These are phyloP conservation scores for Phytophthora meadii DNA, from an alignment of 352 stramenopile genomes.

Conservation along the genomic window DNA sequence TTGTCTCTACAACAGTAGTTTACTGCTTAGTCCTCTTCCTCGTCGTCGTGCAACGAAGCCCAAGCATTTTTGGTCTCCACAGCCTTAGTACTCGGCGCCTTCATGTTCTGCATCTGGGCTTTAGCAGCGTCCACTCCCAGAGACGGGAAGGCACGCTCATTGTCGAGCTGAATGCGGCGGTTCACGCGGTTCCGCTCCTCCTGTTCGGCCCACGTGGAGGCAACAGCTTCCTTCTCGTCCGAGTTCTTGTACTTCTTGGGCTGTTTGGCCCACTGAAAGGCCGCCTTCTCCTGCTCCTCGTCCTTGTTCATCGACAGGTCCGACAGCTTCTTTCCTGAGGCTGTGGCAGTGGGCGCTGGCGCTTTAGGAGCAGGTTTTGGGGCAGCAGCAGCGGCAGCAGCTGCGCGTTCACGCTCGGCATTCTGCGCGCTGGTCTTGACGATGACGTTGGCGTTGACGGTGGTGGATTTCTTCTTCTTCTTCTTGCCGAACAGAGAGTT, in stretches of 20 bases:
- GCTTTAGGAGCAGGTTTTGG: constrained; percentile 24
- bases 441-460: constrained; percentile 82
- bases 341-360: constrained; percentile 9
- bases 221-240: constrained; percentile 59
- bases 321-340: constrained; percentile 62
- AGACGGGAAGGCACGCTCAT: constrained; percentile 80
- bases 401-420: constrained; percentile 34
- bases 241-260: constrained; percentile 86
- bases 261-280: constrained; percentile 87
- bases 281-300: constrained; percentile 46
- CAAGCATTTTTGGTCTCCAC: constrained; percentile 82
- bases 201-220: constrained; percentile 75
- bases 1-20: constrained; percentile 4
- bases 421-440: constrained; percentile 65
- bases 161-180: constrained; percentile 71
- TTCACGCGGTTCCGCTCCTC: constrained; percentile 71
- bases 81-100: constrained; percentile 60
- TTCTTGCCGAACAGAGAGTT: constrained; percentile 89
- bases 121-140: constrained; percentile 61
- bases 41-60: constrained; percentile 69
- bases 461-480: constrained; percentile 84
- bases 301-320: constrained; percentile 72
- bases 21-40: constrained; percentile 56
- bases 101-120: constrained; percentile 69
- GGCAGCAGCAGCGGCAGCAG: constrained; percentile 28